Evolutionary conservation across 176 grass and related monocot species (phyloP), one percentile per base, ranked within the genome.

Genomic region (Secale cereale): DNA sequence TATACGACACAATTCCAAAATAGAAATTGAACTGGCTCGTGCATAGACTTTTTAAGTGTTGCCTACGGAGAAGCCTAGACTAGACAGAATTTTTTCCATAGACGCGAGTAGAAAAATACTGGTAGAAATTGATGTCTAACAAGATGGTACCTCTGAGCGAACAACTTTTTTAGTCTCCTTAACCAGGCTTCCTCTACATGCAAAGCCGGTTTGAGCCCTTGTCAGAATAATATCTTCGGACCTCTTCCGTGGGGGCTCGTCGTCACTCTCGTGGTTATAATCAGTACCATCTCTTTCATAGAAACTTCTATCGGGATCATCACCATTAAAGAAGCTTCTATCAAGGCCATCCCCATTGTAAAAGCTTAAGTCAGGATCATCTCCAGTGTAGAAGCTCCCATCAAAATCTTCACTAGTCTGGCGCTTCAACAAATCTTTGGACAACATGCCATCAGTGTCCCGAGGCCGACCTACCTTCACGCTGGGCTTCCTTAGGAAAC

Each of bases 151-250:
- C 95, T 94, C 91, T 45, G 84, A 91, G 61, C 90, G 67, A 75
- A 81, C 81, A 31, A 89, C 80, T 59, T 87, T 92, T 48, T 72
- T 81, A 3, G 92, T 90, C 81, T 91, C 95, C 82, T 94, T 97
- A 39, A 94, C 95, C 0, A 83, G 79, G 36, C 87, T 36, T 30
- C 91, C 87, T 82, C 95, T 84, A 74, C 95, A 97, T 62, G 86
- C 76, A 65, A 94, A 94, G 20, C 92, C 92, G 37, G 48, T 94
- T 57, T 80, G 80, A 35, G 43, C 70, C 79, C 92, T 87, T 78
- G 76, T 45, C 56, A 79, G 75, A 16, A 97, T 78, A 41, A 92
- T 89, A 74, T 97, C 95, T 72, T 94, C 95, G 15, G 79, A 94
- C 48, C 25, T 89, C 76, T 89, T 94, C 31, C 67, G 64, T 6